These are phyloP conservation scores for Astrothelium macrocarpum DNA, from an alignment of 495 filamentous ascomycete species.

Conservation along the genomic window DNA sequence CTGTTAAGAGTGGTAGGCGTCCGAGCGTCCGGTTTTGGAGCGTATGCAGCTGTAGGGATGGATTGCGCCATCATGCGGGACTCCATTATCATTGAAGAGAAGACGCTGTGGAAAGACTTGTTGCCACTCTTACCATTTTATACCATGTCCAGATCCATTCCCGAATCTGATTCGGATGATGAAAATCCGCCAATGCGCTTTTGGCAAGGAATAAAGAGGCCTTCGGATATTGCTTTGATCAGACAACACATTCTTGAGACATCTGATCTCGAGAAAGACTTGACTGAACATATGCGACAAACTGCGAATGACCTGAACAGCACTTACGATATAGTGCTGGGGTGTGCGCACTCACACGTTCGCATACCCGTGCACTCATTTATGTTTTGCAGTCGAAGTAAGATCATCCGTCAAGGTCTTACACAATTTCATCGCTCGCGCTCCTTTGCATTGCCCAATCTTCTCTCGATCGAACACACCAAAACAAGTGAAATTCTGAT, in stretches of 20 bases:
- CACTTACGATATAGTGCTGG: constrained; percentile 37
- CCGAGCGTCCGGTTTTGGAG: constrained; percentile 75
- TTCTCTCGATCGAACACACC: constrained; percentile 48
- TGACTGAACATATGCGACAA: constrained; percentile 27
- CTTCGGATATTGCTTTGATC: constrained; percentile 48
- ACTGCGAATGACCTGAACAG: constrained; percentile 26
- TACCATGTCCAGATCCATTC: constrained; percentile 21
- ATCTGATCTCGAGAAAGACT: constrained; percentile 32
- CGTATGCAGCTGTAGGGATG: constrained; percentile 76
- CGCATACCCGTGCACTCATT: constrained; percentile 76
- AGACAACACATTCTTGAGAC: constrained; percentile 20
- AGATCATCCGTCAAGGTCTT: constrained; percentile 54
- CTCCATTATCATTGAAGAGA: constrained; percentile 55
- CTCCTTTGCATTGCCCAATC: constrained; percentile 40
- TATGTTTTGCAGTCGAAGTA: constrained; percentile 63
- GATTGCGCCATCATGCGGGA: constrained; percentile 75
- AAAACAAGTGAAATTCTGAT: constrained; percentile 43
- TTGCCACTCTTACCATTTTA: constrained; percentile 56
- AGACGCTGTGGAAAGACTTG: constrained; percentile 65
- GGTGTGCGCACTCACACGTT: constrained; percentile 53
- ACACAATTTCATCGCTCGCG: constrained; percentile 36
- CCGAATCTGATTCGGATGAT: constrained; percentile 16
- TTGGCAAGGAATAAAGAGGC: constrained; percentile 38
- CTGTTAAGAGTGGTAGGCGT: constrained; percentile 76
- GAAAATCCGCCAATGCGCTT: constrained; percentile 37